Conservation (phyloP, 2,329 filamentous ascomycete genomes). For the Xylariaceae sp. region DNA sequence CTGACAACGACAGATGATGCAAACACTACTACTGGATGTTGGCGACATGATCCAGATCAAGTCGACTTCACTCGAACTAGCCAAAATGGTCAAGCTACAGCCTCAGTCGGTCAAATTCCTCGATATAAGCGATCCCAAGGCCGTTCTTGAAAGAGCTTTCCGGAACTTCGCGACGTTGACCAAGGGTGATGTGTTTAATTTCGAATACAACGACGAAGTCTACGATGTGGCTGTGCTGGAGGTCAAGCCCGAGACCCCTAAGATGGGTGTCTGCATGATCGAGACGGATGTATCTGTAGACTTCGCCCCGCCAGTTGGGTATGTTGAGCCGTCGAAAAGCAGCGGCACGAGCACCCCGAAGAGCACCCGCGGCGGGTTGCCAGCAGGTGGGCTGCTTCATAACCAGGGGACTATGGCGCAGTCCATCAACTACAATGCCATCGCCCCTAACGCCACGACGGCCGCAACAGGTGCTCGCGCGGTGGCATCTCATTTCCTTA, state of each 20-base stretch:
- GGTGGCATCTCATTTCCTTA: conserved; percentile 68
- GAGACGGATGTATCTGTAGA: conserved; percentile 97
- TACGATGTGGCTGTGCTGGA: conserved; percentile 93
- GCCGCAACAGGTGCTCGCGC: conserved; percentile 49
- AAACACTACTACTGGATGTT: conserved; percentile 80
- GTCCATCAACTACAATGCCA: conserved; percentile 91
- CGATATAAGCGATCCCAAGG: conserved; percentile 95
- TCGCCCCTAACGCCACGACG: conserved; percentile 71
- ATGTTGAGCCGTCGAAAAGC: conserved; percentile 74
- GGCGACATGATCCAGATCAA: conserved; percentile 94
- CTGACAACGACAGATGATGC: conserved; percentile 69
- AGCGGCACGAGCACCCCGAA: conserved; percentile 86
- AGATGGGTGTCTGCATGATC: conserved; percentile 86
- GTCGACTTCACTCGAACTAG: conserved; percentile 86
- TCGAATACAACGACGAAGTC: conserved; percentile 90
- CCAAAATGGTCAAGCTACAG: conserved; percentile 92
- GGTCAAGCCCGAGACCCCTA: conserved; percentile 78
- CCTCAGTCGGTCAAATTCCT: conserved; percentile 91
- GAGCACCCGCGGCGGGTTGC: conserved; percentile 60
- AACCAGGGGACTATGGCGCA: conserved; percentile 92
- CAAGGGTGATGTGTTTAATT: conserved; percentile 91
- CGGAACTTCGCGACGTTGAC: conserved; percentile 92
- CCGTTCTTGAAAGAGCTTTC: conserved; percentile 93
- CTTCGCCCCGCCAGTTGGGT: conserved; percentile 89
- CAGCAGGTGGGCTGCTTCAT: conserved; percentile 71